Evolutionary conservation across 306 rosid species (phyloP).

Genomic region (Prunus dulcis): DNA sequence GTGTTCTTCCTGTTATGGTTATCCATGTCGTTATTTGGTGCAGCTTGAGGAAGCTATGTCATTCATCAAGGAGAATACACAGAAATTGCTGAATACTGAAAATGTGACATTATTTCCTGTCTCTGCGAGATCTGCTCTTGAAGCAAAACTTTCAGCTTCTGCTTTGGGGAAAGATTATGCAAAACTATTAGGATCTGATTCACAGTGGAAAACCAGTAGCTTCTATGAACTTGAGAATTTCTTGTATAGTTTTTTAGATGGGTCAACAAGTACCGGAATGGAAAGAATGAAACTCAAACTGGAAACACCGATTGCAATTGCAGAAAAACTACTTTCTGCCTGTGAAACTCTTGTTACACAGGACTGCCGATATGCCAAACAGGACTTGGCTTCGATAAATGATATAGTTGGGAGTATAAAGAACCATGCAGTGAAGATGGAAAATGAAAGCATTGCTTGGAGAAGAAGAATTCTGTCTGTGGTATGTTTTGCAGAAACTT

Average conservation of each 20-base stretch:
- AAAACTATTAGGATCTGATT: conserved; percentile 40
- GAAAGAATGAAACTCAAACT: conserved; percentile 93
- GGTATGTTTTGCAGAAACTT: conserved; percentile 42
- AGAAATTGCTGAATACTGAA: conserved; percentile 68
- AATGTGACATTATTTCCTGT: conserved; percentile 77
- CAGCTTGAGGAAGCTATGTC: conserved; percentile 92
- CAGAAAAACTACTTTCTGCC: conserved; percentile 69
- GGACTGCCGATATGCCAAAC: conserved; percentile 67
- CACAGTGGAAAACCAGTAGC: conserved; percentile 49
- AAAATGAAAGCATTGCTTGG: conserved; percentile 77
- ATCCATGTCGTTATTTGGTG: conserved; percentile 30
- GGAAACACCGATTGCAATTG: conserved; percentile 86
- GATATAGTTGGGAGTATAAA: conserved; percentile 50
- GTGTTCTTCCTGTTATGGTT: conserved; percentile 7
- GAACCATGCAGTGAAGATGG: conserved; percentile 64
- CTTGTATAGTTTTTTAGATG: conserved; percentile 82
- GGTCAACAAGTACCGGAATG: conserved; percentile 80
- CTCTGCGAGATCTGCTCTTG: conserved; percentile 90
- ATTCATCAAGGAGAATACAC: conserved; percentile 74
- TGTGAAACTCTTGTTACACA: conserved; percentile 70
- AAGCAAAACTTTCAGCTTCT: conserved; percentile 60
- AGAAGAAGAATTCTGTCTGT: conserved; percentile 58
- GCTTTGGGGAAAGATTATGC: conserved; percentile 36
- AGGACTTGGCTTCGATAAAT: conserved; percentile 65
- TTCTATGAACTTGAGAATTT: conserved; percentile 70